Conservation (phyloP, 106 monocot genomes). For the Phalaenopsis aphrodite region DNA sequence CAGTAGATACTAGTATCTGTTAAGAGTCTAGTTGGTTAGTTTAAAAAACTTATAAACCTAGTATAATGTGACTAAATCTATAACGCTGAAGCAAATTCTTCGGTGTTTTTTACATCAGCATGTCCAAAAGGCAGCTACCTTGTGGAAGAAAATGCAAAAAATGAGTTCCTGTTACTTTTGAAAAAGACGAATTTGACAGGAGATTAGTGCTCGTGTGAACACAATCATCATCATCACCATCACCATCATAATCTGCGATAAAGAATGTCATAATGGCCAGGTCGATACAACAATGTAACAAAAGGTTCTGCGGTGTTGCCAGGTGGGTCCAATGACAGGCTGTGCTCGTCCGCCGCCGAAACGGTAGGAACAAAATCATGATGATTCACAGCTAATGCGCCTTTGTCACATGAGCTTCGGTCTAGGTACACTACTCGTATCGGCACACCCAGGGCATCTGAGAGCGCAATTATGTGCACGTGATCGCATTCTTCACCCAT, state of each 20-base stretch:
- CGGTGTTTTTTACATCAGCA: background rate
- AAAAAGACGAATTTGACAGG: background rate
- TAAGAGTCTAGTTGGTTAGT: too few species aligned
- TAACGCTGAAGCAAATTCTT: background rate
- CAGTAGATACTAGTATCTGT: too few species aligned
- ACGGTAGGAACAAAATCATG: conserved; percentile 73
- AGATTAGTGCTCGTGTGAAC: background rate
- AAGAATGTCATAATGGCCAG: conserved; percentile 96
- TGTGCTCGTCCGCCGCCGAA: background rate
- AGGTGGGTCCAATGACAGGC: background rate
- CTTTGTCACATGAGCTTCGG: conserved; percentile 51
- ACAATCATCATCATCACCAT: background rate
- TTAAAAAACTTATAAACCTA: too few species aligned
- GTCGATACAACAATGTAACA: conserved; percentile 81
- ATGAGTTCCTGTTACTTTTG: background rate
- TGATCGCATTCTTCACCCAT: conserved; percentile 97
- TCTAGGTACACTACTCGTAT: conserved; percentile 84
- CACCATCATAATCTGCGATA: conserved; percentile 51
- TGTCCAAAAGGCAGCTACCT: background rate
- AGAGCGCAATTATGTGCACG: conserved; percentile 81
- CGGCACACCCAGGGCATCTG: conserved; percentile 73
- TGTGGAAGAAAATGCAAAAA: background rate
- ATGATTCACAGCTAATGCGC: conserved; percentile 40
- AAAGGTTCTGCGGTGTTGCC: conserved; percentile 21
- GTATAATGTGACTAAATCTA: too few species aligned